A percentile compares a stretch with the other conserved stretches of the same genome.
Conservation (phyloP, 768 basidiomycete species). For the Hericium alpestre region DNA sequence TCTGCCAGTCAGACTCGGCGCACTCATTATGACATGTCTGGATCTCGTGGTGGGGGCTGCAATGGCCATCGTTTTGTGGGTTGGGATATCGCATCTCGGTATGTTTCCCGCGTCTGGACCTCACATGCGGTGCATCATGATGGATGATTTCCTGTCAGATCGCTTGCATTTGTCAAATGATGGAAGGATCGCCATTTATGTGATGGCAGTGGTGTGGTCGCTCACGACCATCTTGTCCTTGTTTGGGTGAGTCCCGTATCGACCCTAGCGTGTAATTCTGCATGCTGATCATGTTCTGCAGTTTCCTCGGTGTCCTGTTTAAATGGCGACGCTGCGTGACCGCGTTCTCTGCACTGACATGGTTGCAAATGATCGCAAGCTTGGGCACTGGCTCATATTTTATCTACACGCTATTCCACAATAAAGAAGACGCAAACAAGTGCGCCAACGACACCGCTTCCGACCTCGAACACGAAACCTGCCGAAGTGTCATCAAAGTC, state of each 20-base stretch:
- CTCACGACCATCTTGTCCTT: constrained; percentile 3
- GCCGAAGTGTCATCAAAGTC: constrained; percentile 31
- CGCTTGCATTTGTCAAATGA: constrained; percentile 1
- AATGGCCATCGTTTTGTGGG: constrained; percentile 37
- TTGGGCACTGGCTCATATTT: constrained; percentile 38
- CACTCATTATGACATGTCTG: constrained; percentile 43
- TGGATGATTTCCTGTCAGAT: no score
- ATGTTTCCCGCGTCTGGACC: constrained; percentile 14
- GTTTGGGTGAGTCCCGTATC: constrained; percentile 8
- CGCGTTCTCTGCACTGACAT: constrained; percentile 32
- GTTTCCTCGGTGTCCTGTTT: constrained; percentile 36
- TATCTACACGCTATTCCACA: constrained; percentile 34
- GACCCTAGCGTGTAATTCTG: background rate
- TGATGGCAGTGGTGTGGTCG: constrained; percentile 5
- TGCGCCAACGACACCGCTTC: constrained; percentile 27
- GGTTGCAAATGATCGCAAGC: constrained; percentile 35
- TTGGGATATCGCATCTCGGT: constrained; percentile 34
- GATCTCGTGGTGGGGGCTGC: constrained; percentile 32
- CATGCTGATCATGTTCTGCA: constrained; percentile 1
- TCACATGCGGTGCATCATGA: no score
- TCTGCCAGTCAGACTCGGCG: constrained; percentile 54
- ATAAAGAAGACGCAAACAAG: constrained; percentile 25
- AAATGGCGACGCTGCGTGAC: constrained; percentile 32
- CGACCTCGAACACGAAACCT: constrained; percentile 26
- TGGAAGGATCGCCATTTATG: constrained; percentile 6